These are phyloP conservation scores for Lasiodiplodia sp. DNA, from an alignment of 2,329 filamentous ascomycete genomes.

Conservation along the genomic window DNA sequence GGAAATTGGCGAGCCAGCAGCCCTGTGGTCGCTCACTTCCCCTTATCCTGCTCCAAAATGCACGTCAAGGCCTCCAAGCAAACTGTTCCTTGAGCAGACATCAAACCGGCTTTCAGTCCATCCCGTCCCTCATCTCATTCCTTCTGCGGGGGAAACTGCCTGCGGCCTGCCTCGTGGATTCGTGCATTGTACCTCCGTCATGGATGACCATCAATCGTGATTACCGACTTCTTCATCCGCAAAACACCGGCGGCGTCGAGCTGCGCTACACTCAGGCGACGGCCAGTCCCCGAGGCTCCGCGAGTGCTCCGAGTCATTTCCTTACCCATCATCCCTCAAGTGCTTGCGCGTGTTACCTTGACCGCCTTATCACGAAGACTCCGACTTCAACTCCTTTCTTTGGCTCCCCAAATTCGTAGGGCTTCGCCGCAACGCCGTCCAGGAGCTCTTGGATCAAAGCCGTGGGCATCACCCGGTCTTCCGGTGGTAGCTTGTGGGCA, in stretches of 20 bases:
- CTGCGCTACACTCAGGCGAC: background rate
- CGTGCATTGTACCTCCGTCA: constrained; percentile 1
- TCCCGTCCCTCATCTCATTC: background rate
- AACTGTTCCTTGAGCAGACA: constrained; percentile 3
- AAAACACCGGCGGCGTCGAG: background rate
- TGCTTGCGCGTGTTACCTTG: constrained; percentile 8
- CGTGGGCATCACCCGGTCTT: constrained; percentile 59
- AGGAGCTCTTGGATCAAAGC: constrained; percentile 66
- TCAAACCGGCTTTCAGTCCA: background rate
- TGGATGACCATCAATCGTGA: constrained; percentile 17
- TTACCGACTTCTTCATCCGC: background rate
- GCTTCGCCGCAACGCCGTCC: constrained; percentile 62
- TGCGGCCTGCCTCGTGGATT: constrained; percentile 7
- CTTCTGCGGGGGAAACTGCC: background rate
- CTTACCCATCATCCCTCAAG: background rate
- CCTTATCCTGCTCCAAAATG: background rate
- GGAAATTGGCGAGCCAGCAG: background rate
- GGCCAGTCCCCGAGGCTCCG: background rate
- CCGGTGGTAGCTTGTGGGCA: constrained; percentile 50
- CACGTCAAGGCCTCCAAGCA: constrained; percentile 2
- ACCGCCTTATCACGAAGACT: constrained; percentile 53
- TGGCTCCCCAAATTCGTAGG: constrained; percentile 56
- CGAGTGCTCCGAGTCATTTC: background rate
- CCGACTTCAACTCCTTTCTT: constrained; percentile 56
- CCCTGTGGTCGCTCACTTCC: background rate